Conservation (phyloP, 108 stramenopile species). For the Fragilariopsis cylindrus region DNA sequence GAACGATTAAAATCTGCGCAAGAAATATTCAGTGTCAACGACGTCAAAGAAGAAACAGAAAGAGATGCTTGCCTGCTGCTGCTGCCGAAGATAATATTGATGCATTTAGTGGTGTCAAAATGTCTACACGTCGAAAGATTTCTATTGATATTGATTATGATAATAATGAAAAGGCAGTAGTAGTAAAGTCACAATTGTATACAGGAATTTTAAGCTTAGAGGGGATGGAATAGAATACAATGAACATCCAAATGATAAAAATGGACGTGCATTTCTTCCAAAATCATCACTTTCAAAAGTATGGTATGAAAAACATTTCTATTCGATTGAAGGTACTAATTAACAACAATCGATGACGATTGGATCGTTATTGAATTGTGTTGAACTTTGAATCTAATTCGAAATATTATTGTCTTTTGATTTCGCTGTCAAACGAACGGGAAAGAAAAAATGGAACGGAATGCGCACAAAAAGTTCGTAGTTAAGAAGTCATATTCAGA, state of each 20-base stretch:
- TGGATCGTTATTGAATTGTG: too few relatives aligned
- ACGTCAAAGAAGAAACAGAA: constrained; percentile 4
- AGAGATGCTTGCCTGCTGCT: not conserved
- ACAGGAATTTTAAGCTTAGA: constrained; percentile 41
- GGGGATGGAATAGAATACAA: constrained; percentile 16
- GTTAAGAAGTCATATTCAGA: too few relatives aligned
- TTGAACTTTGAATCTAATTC: too few relatives aligned
- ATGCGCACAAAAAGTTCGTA: too few relatives aligned
- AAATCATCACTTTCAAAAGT: constrained; percentile 22
- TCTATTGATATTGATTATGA: not conserved
- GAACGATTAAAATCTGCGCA: constrained; percentile 24
- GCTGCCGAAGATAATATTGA: not conserved
- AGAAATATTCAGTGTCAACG: constrained; percentile 33
- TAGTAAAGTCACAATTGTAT: constrained; percentile 32
- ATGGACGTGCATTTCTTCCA: constrained; percentile 33
- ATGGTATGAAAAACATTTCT: constrained; percentile 21
- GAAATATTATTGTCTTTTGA: too few relatives aligned
- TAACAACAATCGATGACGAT: too few relatives aligned
- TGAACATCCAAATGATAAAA: constrained; percentile 7
- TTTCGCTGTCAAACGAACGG: too few relatives aligned
- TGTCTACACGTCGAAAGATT: not conserved
- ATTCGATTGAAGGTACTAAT: too few relatives aligned
- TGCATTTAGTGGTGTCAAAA: not conserved
- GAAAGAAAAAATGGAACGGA: too few relatives aligned
- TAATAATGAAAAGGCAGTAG: constrained; percentile 2